Base-by-base conservation (phyloP, 192 early-diverging fungal genomes). In the Dissophora globulifera region DNA sequence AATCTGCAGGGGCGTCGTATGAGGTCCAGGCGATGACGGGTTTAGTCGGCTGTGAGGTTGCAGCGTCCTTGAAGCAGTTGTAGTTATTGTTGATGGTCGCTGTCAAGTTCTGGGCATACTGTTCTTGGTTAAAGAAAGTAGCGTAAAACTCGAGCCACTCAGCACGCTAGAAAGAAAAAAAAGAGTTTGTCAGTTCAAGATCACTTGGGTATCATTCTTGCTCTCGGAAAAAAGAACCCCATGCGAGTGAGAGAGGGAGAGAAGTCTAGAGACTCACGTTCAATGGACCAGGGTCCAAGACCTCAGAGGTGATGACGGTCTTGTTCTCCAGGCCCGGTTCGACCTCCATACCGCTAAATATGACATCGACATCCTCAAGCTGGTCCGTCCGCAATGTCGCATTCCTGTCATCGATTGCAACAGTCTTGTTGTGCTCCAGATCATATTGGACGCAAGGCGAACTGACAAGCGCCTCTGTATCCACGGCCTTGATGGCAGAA, bases 91-190 rank as follows among this genome's bases (percentile, higher is more conserved):
- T 81, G 46, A 92, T 85, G 4, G 67, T 9, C 4, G 49, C 27
- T 35, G 78, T 67, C 52, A 90, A 49, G 23, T 56, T 64, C 55
- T 85, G 88, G 25, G 88, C 84, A 26, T 22, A 19, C 29, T 56
- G 62, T 61, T 92, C 90, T 10, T 70, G 47, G 71, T 92, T 90
- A 82, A 85, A 92, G 78, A 90, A 90, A n/a, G 84, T 78, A 10
- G 80, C 62, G 65, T 87, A 84, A 72, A 88, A 88, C 63, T 79
- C 65, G 49, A 89, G 52, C 86, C 87, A 91, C 50, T 83, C 82
- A 38, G 83, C 68, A 31, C 87, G 85, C 81, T 88, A 59, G 11
- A 51, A 17, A 43, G 8, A 15, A 32, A n/a, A 32, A 2, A n/a
- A 23, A 48, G 11, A 31, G 32, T 33, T 43, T 20, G 38, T 13